Conservation (phyloP, 202 grass and related monocot genomes). For the Brachypodium distachyon region DNA sequence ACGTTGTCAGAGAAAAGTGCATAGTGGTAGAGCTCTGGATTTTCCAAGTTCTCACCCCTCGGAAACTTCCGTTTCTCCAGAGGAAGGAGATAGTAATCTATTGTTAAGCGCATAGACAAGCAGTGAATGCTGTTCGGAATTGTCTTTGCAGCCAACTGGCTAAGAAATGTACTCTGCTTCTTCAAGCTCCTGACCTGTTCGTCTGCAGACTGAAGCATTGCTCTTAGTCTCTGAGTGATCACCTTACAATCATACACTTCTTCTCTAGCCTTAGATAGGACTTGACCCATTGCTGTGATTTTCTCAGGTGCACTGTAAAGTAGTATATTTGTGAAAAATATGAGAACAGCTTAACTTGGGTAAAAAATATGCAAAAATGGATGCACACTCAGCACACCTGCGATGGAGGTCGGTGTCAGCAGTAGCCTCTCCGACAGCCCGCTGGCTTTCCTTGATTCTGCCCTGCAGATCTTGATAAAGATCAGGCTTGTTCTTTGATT, state of each 20-base stretch:
- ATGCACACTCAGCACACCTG: slow-evolving; percentile 31
- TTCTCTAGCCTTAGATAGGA: slow-evolving; percentile 79
- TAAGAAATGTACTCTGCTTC: slow-evolving; percentile 95
- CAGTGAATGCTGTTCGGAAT: slow-evolving; percentile 97
- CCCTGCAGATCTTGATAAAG: slow-evolving; percentile 71
- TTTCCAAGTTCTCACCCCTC: slow-evolving; percentile 78
- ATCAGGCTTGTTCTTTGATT: slow-evolving; percentile 61
- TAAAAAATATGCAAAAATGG: background rate
- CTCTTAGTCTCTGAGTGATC: slow-evolving; percentile 70
- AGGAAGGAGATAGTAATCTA: slow-evolving; percentile 92
- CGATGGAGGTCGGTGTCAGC: slow-evolving; percentile 85
- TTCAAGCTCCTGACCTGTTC: slow-evolving; percentile 94
- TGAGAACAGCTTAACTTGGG: background rate
- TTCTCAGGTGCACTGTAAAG: slow-evolving; percentile 63
- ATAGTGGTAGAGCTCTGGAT: slow-evolving; percentile 82
- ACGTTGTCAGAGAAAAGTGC: slow-evolving; percentile 98
- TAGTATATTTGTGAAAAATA: slow-evolving; percentile 18
- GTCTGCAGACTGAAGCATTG: slow-evolving; percentile 92
- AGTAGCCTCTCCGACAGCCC: slow-evolving; percentile 71
- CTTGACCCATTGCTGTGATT: slow-evolving; percentile 88
- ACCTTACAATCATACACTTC: slow-evolving; percentile 77
- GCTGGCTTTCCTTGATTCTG: slow-evolving; percentile 87
- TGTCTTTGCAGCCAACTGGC: slow-evolving; percentile 96
- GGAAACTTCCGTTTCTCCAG: slow-evolving; percentile 64
- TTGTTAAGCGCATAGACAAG: slow-evolving; percentile 84